Percentiles rank a stretch among this genome's conserved stretches.
Evolutionary conservation across 2,329 filamentous ascomycete species (phyloP).

Genomic region (Aspergillus udagawae): DNA sequence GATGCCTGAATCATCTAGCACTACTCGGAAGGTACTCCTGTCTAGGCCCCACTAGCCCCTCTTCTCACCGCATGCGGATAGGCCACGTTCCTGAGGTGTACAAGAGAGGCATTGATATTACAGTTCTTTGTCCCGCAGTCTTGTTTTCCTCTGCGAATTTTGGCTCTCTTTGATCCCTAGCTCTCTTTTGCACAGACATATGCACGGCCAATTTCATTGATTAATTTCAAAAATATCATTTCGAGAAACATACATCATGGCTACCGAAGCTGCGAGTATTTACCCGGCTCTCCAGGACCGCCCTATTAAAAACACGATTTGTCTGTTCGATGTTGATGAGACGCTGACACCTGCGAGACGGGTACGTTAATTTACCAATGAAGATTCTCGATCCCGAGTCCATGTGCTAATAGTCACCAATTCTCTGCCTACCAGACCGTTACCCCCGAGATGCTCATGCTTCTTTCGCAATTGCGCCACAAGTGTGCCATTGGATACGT

Average conservation of each 20-base stretch:
- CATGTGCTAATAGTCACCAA: not conserved
- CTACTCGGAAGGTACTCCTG: no score
- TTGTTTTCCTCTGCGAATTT: not conserved
- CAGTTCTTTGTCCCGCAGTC: conserved; percentile 7
- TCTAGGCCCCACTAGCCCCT: conserved; percentile 4
- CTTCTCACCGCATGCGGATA: conserved; percentile 28
- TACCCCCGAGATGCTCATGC: conserved; percentile 74
- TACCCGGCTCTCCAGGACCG: conserved; percentile 78
- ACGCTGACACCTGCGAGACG: conserved; percentile 80
- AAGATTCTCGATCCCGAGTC: not conserved
- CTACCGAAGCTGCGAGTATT: conserved; percentile 27
- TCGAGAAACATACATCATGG: conserved; percentile 11
- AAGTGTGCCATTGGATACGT: conserved; percentile 33
- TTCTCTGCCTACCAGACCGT: conserved; percentile 49
- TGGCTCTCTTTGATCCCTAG: conserved; percentile 4
- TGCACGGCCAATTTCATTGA: not conserved
- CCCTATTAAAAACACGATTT: conserved; percentile 86
- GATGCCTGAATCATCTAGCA: not conserved
- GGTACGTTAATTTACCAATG: conserved; percentile 43
- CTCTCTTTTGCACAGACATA: conserved; percentile 2
- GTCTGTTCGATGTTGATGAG: conserved; percentile 93
- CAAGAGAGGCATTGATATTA: conserved; percentile 9
- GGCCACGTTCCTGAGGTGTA: conserved; percentile 10
- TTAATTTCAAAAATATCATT: not conserved
- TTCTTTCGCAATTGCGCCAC: conserved; percentile 75